These are phyloP conservation scores for Peziza echinospora DNA, from an alignment of 495 filamentous ascomycete species.

Conservation along the genomic window DNA sequence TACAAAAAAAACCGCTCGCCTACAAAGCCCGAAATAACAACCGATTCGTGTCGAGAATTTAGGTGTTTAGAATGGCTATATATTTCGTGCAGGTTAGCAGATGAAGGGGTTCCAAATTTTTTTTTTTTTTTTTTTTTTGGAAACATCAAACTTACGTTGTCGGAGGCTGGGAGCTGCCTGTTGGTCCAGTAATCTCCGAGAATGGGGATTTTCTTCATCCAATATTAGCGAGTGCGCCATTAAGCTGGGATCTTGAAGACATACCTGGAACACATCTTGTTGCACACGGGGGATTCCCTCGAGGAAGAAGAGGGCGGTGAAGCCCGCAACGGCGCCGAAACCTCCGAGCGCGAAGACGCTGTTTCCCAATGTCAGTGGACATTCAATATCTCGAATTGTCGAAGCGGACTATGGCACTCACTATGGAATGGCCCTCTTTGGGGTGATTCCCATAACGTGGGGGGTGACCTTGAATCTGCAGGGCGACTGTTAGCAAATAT, in stretches of 20 bases:
- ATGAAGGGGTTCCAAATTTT: too few relatives aligned
- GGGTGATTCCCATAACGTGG: not conserved
- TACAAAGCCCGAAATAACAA: too few relatives aligned
- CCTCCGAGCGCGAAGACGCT: constrained; percentile 10
- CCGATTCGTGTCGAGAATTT: too few relatives aligned
- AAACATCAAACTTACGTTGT: constrained; percentile 11
- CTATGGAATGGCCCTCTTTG: not conserved
- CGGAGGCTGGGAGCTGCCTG: constrained; percentile 11
- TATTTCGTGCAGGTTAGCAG: too few relatives aligned
- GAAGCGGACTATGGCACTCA: not conserved
- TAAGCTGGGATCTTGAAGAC: too few relatives aligned
- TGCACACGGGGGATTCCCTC: constrained; percentile 20
- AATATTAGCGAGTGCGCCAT: too few relatives aligned
- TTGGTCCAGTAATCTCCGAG: constrained; percentile 14
- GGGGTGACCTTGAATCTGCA: not conserved
- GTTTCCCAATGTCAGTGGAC: not conserved
- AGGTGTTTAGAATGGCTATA: too few relatives aligned
- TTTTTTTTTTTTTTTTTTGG: too few relatives aligned
- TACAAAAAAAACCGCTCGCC: too few relatives aligned
- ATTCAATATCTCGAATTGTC: not conserved
- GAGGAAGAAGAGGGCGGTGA: constrained; percentile 10
- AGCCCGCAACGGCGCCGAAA: constrained; percentile 14
- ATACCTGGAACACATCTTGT: constrained; percentile 12
- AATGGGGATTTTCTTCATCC: constrained; percentile 15
- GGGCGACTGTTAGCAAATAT: not conserved